Evolutionary conservation across 495 filamentous ascomycete species (phyloP).

Genomic region (Niebla homalea): DNA sequence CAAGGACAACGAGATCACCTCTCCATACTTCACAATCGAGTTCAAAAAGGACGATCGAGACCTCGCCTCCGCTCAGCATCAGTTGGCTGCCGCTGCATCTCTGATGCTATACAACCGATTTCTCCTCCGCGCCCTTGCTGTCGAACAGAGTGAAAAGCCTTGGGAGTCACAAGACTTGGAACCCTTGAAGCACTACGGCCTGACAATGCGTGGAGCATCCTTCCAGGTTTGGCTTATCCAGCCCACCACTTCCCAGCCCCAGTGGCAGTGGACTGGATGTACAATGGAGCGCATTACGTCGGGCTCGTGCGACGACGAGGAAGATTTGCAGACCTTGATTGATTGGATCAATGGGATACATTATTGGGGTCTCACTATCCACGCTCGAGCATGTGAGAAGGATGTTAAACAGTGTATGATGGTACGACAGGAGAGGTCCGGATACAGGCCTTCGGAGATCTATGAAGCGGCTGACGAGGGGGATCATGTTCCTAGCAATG

Average conservation of each 20-base stretch:
- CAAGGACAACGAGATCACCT: neutral
- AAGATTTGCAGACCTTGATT: neutral
- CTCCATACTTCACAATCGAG: constrained; percentile 2
- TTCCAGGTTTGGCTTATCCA: neutral
- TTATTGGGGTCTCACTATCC: constrained; percentile 4
- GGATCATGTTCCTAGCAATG: too few relatives aligned
- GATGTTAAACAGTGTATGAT: neutral
- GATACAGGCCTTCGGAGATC: too few relatives aligned
- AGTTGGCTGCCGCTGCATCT: neutral
- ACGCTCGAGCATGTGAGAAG: neutral
- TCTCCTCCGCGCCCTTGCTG: neutral
- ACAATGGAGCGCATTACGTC: neutral
- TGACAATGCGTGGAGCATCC: neutral
- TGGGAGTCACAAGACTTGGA: neutral
- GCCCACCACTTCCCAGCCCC: neutral
- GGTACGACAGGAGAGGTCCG: too few relatives aligned
- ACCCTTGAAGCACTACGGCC: neutral
- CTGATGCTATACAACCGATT: constrained; percentile 5
- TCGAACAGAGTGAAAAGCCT: neutral
- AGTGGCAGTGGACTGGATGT: constrained; percentile 3
- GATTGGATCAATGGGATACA: constrained; percentile 7
- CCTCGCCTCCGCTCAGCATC: neutral
- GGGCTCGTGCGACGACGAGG: neutral
- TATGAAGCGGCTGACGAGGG: too few relatives aligned
- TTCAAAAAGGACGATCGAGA: constrained; percentile 1